Percentiles rank a stretch among this genome's conserved stretches.
Conservation (phyloP, 2,329 filamentous ascomycete species). For the Cladosporium sp. region DNA sequence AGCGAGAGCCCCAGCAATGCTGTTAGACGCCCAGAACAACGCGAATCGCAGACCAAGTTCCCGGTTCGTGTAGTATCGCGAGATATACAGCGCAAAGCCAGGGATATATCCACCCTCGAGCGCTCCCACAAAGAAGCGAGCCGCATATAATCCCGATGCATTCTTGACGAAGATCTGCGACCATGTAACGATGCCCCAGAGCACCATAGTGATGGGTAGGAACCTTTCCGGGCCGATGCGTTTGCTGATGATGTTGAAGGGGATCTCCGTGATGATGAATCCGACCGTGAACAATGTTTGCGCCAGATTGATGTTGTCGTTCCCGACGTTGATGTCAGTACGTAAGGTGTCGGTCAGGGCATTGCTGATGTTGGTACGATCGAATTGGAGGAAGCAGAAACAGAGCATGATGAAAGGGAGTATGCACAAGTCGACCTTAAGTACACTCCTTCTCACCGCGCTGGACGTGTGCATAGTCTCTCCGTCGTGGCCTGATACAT, state of each 20-base stretch:
- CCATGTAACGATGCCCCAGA: conserved; percentile 12
- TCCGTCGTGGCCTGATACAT: not conserved
- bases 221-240: conserved; percentile 9
- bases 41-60: conserved; percentile 15
- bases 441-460: not conserved
- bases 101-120: conserved; percentile 17
- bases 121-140: conserved; percentile 18
- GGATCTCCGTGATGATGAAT: conserved; percentile 3
- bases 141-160: not conserved
- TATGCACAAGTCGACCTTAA: not conserved
- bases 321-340: not conserved
- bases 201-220: conserved; percentile 8
- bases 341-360: not conserved
- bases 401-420: conserved; percentile 6
- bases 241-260: conserved; percentile 13
- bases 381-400: conserved; percentile 13
- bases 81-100: conserved; percentile 11
- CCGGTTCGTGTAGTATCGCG: conserved; percentile 6
- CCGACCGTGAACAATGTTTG: conserved; percentile 3
- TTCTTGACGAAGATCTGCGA: conserved; percentile 15
- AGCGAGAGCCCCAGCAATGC: conserved; percentile 9
- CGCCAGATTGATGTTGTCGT: not conserved
- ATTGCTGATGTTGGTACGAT: not conserved
- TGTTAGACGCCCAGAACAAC: conserved; percentile 28
- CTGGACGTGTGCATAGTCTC: not conserved